Conservation (phyloP, 177 flowering plant species). For the Vitis hybrid region DNA sequence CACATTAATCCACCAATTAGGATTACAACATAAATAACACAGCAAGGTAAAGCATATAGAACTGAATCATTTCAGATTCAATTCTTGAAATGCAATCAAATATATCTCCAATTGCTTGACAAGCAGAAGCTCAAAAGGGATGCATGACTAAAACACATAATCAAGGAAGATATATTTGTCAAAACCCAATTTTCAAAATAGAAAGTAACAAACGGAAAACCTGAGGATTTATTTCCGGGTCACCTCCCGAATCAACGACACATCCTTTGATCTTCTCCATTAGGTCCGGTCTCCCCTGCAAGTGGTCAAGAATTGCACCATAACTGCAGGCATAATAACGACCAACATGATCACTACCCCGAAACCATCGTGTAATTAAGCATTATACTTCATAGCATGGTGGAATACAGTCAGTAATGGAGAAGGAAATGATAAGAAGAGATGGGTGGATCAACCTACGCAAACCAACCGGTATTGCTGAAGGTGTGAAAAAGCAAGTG, state of each 20-base stretch:
- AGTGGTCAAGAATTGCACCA: slow-evolving; percentile 60
- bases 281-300: slow-evolving; percentile 47
- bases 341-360: not conserved
- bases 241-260: slow-evolving; percentile 83
- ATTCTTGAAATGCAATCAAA: no score
- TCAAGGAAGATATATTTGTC: no score
- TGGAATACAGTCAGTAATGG: not conserved
- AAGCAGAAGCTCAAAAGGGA: no score
- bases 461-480: slow-evolving; percentile 84
- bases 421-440: not conserved
- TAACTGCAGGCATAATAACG: slow-evolving; percentile 48
- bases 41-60: no score
- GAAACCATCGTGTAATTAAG: not conserved
- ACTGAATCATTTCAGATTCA: no score
- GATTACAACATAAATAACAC: no score
- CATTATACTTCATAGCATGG: no score
- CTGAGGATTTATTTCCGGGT: slow-evolving; percentile 71
- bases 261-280: slow-evolving; percentile 75
- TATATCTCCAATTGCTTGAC: no score
- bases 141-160: no score
- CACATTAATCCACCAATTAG: no score
- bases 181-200: not conserved
- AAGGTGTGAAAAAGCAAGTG: slow-evolving; percentile 66
- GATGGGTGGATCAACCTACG: slow-evolving; percentile 47
- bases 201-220: slow-evolving; percentile 26